Percentiles rank a stretch among this genome's conserved stretches.
phyloP scores from a whole-genome alignment of 2,329 filamentous ascomycete genomes.

The Balansia obtecta region DNA sequence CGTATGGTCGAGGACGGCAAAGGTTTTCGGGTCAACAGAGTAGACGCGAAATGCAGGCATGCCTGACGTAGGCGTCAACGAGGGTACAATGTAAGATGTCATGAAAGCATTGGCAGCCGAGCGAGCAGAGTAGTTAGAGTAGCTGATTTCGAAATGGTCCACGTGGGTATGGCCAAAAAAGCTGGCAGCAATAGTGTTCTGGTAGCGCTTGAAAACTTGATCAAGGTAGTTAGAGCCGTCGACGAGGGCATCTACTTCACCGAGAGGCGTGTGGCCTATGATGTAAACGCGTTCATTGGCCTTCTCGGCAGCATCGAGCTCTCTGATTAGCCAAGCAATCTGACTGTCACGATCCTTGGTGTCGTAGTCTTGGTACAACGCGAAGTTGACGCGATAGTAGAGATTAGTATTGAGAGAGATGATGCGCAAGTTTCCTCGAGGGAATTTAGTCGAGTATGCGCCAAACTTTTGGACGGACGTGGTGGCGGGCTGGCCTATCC shows the following conservation, averaged over 20 bases:
- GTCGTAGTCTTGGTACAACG: conserved; percentile 33
- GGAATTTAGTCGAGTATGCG: conserved; percentile 33
- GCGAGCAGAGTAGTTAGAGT: conserved; percentile 32
- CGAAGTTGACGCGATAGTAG: conserved; percentile 45
- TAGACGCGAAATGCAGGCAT: conserved; percentile 47
- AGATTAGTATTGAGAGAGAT: conserved; percentile 48
- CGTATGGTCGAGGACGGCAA: conserved; percentile 38
- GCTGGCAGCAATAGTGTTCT: conserved; percentile 38
- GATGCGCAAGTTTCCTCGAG: conserved; percentile 35
- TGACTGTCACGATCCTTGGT: conserved; percentile 38
- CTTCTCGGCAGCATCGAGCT: conserved; percentile 40
- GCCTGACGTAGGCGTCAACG: conserved; percentile 41
- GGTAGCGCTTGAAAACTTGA: conserved; percentile 40
- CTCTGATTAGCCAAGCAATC: conserved; percentile 38
- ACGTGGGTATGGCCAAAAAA: conserved; percentile 47
- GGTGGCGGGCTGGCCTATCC: conserved; percentile 26
- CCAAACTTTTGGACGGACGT: conserved; percentile 27
- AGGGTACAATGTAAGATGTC: conserved; percentile 41
- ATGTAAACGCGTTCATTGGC: conserved; percentile 41
- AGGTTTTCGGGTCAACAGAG: conserved; percentile 43
- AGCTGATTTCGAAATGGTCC: conserved; percentile 44
- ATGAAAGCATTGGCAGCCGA: conserved; percentile 30
- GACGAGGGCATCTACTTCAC: conserved; percentile 36
- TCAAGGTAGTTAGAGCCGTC: conserved; percentile 40
- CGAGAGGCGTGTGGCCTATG: conserved; percentile 44